Evolutionary conservation across 495 filamentous ascomycete species (phyloP), one percentile per base, ranked within the genome.

Genomic region (Podospora pseudopauciseta): DNA sequence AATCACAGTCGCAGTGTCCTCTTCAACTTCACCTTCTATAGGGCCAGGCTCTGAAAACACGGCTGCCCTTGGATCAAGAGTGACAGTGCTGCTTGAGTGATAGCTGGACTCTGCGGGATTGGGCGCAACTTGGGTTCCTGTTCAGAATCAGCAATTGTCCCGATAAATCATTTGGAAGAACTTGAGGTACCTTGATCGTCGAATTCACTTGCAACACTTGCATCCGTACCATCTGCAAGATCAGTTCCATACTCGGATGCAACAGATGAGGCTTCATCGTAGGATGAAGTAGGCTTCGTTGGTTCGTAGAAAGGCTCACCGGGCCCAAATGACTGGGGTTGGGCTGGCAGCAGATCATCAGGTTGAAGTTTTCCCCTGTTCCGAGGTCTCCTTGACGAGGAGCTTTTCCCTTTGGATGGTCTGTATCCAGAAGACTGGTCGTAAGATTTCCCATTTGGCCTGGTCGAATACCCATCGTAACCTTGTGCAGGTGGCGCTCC

Each of bases 321-420:
- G 13, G 39, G 39, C 2, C 39, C 39, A 49, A 9, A 49, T 49
- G 39, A 49, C 39, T 49, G 39, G 3, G 39, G 39, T 23, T 23
- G 23, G 1, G 39, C 6, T 49, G 39, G 39, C 15, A 0, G 7
- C 39, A 18, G 13, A 11, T 49, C 39, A 11, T 49, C 39, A 11
- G 39, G 13, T 16, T 6, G 39, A 49, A 13, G 39, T 16, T 49
- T 49, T 3, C 39, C 15, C 39, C 15, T 49, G 9, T 49, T 49
- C 9, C 39, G 39, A 11, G 39, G 39, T 13, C 39, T 49, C 13
- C 39, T 49, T 49, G 39, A 49, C 7, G 39, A 49, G 55, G 23
- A 19, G 5, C 54, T 26, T 65, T 65, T 68, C 61, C 9, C 67
- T 57, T 68, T 68, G 23, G 23, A 15, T 5, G 56, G 66, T 26